Conservation (phyloP, 108 stramenopile species). For the Schizochytrium sp. region DNA sequence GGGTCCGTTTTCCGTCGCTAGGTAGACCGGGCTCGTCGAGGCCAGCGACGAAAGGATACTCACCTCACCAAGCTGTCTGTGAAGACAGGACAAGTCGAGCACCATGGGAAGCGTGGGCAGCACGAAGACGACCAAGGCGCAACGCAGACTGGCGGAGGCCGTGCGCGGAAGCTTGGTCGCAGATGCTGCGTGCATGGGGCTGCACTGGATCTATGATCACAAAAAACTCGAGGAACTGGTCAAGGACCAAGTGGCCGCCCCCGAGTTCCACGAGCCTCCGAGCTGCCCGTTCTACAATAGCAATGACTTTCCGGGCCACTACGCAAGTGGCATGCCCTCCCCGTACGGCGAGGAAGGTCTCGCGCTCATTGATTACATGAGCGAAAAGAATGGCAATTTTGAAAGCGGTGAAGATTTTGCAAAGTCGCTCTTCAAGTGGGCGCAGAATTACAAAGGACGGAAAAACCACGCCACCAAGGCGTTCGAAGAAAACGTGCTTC, state of each 20-base stretch:
- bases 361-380: background rate
- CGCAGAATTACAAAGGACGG: background rate
- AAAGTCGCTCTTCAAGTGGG: background rate
- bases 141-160: background rate
- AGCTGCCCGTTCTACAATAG: background rate
- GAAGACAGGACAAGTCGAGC: background rate
- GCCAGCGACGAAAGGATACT: too few species aligned
- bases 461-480: background rate
- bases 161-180: background rate
- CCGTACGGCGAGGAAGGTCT: background rate
- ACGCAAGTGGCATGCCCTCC: background rate
- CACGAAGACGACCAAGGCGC: background rate
- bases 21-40: too few species aligned
- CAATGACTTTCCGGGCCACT: background rate
- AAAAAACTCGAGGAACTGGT: background rate
- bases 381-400: background rate
- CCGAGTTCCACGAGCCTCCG: slow-evolving; percentile 16
- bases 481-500: background rate
- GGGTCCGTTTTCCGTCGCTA: too few species aligned
- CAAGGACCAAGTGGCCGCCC: background rate
- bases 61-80: background rate
- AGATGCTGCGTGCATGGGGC: background rate
- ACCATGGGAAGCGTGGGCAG: background rate
- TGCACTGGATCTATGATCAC: background rate
- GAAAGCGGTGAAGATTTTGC: background rate